These are phyloP conservation scores for Pittosporum tobira DNA, from an alignment of 129 eudicot species.

Conservation along the genomic window DNA sequence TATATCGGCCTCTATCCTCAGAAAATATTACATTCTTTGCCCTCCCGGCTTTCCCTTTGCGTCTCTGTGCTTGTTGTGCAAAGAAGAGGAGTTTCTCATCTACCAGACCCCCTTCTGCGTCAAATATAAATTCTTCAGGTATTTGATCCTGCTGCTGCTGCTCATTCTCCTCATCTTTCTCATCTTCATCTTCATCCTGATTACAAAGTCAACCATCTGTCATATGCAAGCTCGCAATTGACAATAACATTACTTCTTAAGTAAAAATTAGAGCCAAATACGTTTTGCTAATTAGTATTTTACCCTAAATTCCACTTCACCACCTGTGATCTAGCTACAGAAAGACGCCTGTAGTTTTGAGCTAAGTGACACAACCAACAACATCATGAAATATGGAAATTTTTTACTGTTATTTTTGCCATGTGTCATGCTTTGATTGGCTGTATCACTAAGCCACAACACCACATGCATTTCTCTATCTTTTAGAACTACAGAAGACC, in stretches of 20 bases:
- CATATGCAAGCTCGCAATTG: constrained; percentile 9
- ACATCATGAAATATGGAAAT: too few species aligned
- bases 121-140: constrained; percentile 93
- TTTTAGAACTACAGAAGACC: too few species aligned
- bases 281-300: too few species aligned
- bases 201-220: constrained; percentile 12
- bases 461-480: too few species aligned
- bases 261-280: too few species aligned
- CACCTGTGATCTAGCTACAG: too few species aligned
- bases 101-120: constrained; percentile 97
- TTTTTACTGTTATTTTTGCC: too few species aligned
- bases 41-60: constrained; percentile 89
- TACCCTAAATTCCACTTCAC: too few species aligned
- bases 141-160: constrained; percentile 85
- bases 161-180: constrained; percentile 68
- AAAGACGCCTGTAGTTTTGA: too few species aligned
- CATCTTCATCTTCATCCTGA: constrained; percentile 50
- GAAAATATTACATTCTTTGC: constrained; percentile 97
- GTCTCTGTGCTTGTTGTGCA: constrained; percentile 97
- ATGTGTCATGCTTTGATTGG: too few species aligned
- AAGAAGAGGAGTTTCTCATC: constrained; percentile 99
- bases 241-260: constrained; percentile 1
- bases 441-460: too few species aligned
- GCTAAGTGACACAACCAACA: too few species aligned
- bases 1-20: constrained; percentile 93